Evolutionary conservation across 208 protist genomes (phyloP).

Genomic region (Trypanosoma congolense): DNA sequence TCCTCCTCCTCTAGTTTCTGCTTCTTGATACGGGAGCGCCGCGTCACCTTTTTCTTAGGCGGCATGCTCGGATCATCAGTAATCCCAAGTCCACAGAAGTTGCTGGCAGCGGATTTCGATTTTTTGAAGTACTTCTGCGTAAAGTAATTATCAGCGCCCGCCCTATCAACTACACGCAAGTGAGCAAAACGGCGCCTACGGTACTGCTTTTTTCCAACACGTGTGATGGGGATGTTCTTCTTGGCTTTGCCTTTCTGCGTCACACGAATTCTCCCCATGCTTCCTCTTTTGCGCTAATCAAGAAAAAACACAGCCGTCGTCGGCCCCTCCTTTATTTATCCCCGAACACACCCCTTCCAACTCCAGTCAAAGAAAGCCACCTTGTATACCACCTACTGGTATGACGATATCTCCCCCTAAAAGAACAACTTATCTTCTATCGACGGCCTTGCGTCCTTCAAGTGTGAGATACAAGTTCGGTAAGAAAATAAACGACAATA

Average conservation of each 20-base stretch:
- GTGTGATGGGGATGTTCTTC: slow-evolving; percentile 84
- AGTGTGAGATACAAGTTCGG: too few species aligned
- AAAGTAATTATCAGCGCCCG: slow-evolving; percentile 69
- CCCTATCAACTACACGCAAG: slow-evolving; percentile 60
- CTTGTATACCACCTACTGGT: too few species aligned
- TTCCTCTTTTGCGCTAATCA: slow-evolving; percentile 4
- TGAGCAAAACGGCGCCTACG: slow-evolving; percentile 79
- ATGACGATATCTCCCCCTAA: too few species aligned
- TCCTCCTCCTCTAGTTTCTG: slow-evolving; percentile 52
- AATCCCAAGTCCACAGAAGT: slow-evolving; percentile 73
- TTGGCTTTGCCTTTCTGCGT: slow-evolving; percentile 79
- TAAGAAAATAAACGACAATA: too few species aligned
- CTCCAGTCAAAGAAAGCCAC: too few species aligned
- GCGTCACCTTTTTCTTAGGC: slow-evolving; percentile 13
- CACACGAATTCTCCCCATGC: slow-evolving; percentile 70
- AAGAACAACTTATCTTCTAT: too few species aligned
- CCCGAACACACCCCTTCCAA: too few species aligned
- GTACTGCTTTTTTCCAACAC: slow-evolving; percentile 81
- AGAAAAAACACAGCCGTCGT: too few species aligned
- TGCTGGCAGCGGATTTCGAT: slow-evolving; percentile 57
- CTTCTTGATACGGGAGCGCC: slow-evolving; percentile 25
- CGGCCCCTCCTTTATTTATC: too few species aligned
- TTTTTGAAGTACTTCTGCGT: slow-evolving; percentile 80
- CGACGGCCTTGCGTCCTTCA: too few species aligned
- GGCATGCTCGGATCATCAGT: slow-evolving; percentile 44